phyloP scores from a whole-genome alignment of 495 filamentous ascomycete genomes.

The Sporormia fimetaria region DNA sequence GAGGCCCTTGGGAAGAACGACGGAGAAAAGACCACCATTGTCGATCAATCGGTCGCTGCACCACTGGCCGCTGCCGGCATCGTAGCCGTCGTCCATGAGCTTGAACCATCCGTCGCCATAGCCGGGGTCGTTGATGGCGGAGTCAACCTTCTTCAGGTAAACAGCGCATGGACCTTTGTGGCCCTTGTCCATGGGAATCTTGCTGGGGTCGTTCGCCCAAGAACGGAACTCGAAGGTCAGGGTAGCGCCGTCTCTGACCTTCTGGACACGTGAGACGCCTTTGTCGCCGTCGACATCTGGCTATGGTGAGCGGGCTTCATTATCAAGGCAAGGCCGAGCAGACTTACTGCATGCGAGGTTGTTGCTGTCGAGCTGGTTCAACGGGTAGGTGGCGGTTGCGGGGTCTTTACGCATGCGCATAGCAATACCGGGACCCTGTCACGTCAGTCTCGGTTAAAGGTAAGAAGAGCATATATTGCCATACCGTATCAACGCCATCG shows the following conservation, averaged over 20 bases:
- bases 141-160: slow-evolving; percentile 51
- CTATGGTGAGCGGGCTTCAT: neutral
- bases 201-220: slow-evolving; percentile 44
- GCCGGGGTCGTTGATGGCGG: slow-evolving; percentile 27
- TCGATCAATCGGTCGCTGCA: slow-evolving; percentile 56
- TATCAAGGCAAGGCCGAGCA: neutral
- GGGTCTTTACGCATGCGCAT: slow-evolving; percentile 51
- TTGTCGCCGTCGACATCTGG: slow-evolving; percentile 46
- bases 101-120: slow-evolving; percentile 69
- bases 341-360: slow-evolving; percentile 62
- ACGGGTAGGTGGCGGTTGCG: slow-evolving; percentile 41
- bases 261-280: slow-evolving; percentile 48
- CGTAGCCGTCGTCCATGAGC: slow-evolving; percentile 58
- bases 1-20: slow-evolving; percentile 48
- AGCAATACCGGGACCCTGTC: slow-evolving; percentile 60
- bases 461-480: neutral
- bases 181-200: slow-evolving; percentile 46
- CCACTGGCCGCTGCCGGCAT: slow-evolving; percentile 42
- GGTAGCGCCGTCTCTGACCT: slow-evolving; percentile 40
- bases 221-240: slow-evolving; percentile 54
- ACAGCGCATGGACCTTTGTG: slow-evolving; percentile 64
- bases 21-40: slow-evolving; percentile 50
- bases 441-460: too few relatives aligned
- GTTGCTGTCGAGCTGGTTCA: slow-evolving; percentile 40
- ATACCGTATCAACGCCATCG: slow-evolving; percentile 37